These are phyloP conservation scores for Colletotrichum acutatum DNA, from an alignment of 2,329 filamentous ascomycete species.

Conservation along the genomic window DNA sequence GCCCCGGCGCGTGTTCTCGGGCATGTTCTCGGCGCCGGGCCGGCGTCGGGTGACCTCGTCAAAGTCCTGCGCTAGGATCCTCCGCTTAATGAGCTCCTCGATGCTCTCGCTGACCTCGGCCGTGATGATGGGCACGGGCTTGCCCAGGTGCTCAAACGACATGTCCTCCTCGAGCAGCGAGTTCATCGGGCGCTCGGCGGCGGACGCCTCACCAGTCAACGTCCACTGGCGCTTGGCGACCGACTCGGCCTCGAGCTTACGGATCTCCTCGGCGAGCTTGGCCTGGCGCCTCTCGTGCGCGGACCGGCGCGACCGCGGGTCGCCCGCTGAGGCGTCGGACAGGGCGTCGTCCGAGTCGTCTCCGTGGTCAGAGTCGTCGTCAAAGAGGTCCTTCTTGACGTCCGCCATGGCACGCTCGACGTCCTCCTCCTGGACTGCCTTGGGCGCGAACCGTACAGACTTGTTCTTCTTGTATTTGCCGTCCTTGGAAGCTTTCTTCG, in stretches of 20 bases:
- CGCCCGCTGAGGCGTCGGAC: constrained; percentile 73
- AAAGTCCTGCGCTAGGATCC: constrained; percentile 90
- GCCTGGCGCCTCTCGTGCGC: constrained; percentile 89
- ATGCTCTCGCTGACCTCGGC: constrained; percentile 91
- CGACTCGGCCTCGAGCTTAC: constrained; percentile 87
- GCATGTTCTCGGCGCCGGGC: constrained; percentile 73
- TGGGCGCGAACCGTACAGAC: constrained; percentile 51
- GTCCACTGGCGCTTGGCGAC: constrained; percentile 94
- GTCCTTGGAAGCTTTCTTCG: constrained; percentile 70
- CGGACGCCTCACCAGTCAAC: constrained; percentile 86
- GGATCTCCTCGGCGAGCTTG: constrained; percentile 89
- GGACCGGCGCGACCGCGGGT: constrained; percentile 80
- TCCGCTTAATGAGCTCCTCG: constrained; percentile 92
- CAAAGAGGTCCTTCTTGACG: constrained; percentile 90
- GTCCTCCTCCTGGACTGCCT: constrained; percentile 69
- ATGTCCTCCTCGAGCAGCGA: constrained; percentile 94
- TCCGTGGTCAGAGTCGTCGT: constrained; percentile 72
- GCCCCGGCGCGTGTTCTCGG: constrained; percentile 72
- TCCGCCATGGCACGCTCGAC: constrained; percentile 86
- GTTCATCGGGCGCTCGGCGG: constrained; percentile 85
- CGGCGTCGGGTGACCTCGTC: constrained; percentile 89
- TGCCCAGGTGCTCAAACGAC: constrained; percentile 94
- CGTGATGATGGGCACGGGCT: constrained; percentile 94
- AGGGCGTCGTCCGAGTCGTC: constrained; percentile 74
- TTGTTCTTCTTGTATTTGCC: constrained; percentile 51